These are phyloP conservation scores for Lactarius deliciosus DNA, from an alignment of 768 basidiomycete genomes.

Conservation along the genomic window DNA sequence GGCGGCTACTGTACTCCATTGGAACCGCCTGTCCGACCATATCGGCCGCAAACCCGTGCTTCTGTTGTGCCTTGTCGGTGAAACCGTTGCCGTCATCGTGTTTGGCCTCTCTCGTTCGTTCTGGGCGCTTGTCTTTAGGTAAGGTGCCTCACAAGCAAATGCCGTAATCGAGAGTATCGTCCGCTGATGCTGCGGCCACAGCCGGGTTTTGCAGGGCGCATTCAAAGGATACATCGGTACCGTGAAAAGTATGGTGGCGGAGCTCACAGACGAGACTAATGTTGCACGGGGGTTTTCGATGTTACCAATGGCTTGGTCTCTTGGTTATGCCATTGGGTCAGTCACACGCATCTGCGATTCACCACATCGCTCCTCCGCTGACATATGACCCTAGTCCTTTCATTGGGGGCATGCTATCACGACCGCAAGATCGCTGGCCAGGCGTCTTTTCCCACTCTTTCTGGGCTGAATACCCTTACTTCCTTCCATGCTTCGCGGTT, in stretches of 20 bases:
- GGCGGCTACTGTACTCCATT: not conserved
- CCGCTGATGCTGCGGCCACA: not conserved
- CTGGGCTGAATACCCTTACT: conserved; percentile 31
- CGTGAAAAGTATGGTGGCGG: not conserved
- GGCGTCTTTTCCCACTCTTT: conserved; percentile 24
- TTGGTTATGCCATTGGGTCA: conserved; percentile 17
- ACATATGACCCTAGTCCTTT: conserved; percentile 15
- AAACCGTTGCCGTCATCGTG: not conserved
- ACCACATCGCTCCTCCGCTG: not conserved
- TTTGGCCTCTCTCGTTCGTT: not conserved
- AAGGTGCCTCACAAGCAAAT: not conserved
- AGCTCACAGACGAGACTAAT: not conserved
- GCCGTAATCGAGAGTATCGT: not conserved
- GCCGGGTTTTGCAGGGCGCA: not conserved
- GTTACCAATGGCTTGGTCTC: not conserved
- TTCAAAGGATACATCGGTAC: not conserved
- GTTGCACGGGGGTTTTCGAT: not conserved
- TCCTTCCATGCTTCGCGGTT: conserved; percentile 28
- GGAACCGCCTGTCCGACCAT: not conserved
- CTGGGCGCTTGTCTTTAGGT: not conserved
- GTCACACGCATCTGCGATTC: not conserved
- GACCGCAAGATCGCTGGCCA: conserved; percentile 30
- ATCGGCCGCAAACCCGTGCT: not conserved
- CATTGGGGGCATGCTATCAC: conserved; percentile 29
- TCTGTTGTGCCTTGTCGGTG: not conserved